Percentiles rank a stretch among this genome's conserved stretches.
These are phyloP conservation scores for Corymbia calophylla DNA, from an alignment of 441 rosid genomes.

Conservation along the genomic window DNA sequence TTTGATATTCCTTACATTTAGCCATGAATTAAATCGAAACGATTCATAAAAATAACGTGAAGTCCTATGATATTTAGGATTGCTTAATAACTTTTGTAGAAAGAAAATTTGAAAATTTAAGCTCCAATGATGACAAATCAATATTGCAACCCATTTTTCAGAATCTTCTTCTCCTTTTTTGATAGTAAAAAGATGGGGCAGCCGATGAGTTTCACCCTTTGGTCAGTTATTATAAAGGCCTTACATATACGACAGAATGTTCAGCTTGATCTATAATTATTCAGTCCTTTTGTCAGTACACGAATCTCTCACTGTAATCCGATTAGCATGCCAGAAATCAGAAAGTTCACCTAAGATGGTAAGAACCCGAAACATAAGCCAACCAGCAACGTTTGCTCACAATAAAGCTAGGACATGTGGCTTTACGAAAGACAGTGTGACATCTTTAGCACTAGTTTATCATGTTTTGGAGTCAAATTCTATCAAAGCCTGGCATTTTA, in stretches of 20 bases:
- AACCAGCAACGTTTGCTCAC: neutral
- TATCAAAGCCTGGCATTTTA: neutral
- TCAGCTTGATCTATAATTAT: neutral
- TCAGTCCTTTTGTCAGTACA: neutral
- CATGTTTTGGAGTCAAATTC: neutral
- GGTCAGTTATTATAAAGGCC: neutral
- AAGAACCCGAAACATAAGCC: neutral
- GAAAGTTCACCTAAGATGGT: neutral
- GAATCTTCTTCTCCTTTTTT: neutral
- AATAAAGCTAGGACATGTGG: neutral
- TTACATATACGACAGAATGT: neutral
- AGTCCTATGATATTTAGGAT: neutral
- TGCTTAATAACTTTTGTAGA: neutral
- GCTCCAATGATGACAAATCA: neutral
- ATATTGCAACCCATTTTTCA: neutral
- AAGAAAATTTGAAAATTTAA: neutral
- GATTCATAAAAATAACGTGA: neutral
- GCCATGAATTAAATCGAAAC: neutral
- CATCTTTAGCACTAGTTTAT: neutral
- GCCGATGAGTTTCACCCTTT: neutral
- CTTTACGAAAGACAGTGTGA: neutral
- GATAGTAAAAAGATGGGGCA: neutral
- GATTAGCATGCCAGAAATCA: neutral
- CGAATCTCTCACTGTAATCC: fast-evolving
- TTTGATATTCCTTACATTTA: neutral